Conservation (phyloP, 225 moss, liverwort and hornwort species). For the Bryum argenteum region DNA sequence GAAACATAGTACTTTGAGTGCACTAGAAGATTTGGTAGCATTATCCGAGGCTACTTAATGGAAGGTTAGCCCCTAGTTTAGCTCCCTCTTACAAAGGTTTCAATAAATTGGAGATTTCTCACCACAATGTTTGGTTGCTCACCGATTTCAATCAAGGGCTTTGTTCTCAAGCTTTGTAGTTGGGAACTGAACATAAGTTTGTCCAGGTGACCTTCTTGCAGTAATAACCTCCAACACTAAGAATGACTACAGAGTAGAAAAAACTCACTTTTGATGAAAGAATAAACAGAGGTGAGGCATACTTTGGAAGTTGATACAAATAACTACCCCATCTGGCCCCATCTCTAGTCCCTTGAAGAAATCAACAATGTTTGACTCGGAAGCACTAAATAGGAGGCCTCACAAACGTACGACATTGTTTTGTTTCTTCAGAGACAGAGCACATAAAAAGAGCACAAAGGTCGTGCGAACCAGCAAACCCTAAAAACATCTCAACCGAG, state of each 20-base stretch:
- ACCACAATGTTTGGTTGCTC: not conserved
- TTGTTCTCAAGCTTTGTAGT: conserved; percentile 94
- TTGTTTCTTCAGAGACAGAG: conserved; percentile 78
- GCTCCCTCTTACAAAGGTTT: too few relatives aligned
- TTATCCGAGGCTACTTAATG: too few relatives aligned
- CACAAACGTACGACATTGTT: conserved; percentile 99
- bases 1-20: too few relatives aligned
- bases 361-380: conserved; percentile 94
- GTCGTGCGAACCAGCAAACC: too few relatives aligned
- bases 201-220: conserved; percentile 90
- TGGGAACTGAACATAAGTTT: conserved; percentile 98
- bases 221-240: not conserved
- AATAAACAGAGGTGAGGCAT: not conserved
- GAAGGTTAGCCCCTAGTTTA: too few relatives aligned
- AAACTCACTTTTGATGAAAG: too few relatives aligned
- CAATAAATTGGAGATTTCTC: too few relatives aligned
- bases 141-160: conserved; percentile 99
- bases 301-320: conserved; percentile 99
- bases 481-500: too few relatives aligned
- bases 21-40: too few relatives aligned
- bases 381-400: conserved; percentile 98
- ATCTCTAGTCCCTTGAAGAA: conserved; percentile 99
- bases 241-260: not conserved
- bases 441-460: conserved; percentile 16
- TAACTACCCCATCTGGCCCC: conserved; percentile 99